Percentiles rank a stretch among this genome's conserved stretches.
These are phyloP conservation scores for Talinum fruticosum DNA, from an alignment of 148 eudicot genomes.

Conservation along the genomic window DNA sequence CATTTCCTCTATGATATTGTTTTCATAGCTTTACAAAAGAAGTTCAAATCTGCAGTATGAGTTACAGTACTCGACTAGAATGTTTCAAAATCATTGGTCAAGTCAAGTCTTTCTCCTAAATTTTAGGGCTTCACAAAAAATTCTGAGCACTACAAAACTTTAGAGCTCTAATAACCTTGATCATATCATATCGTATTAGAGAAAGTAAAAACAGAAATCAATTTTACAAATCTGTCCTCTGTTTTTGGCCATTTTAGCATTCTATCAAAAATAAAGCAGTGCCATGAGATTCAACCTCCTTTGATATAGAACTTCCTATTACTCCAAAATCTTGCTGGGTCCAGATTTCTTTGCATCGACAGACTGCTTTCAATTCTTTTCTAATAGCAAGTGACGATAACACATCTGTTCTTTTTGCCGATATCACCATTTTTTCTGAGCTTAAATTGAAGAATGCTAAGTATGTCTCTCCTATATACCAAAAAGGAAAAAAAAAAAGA, in stretches of 20 bases:
- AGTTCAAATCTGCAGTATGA: too few species aligned
- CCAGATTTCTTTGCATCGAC: background rate
- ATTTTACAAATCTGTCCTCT: too few species aligned
- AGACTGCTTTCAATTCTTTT: background rate
- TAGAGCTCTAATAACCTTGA: too few species aligned
- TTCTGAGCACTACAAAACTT: too few species aligned
- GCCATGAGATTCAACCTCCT: background rate
- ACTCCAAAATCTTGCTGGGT: background rate
- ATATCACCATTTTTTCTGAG: background rate
- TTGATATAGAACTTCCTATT: background rate
- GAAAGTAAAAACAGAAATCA: too few species aligned
- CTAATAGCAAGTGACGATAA: background rate
- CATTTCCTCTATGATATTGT: too few species aligned
- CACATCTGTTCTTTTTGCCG: background rate
- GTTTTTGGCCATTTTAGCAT: background rate
- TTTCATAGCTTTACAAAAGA: too few species aligned
- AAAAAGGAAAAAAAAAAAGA: background rate
- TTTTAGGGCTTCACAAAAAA: too few species aligned
- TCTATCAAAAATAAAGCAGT: conserved; percentile 1
- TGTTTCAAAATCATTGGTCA: too few species aligned
- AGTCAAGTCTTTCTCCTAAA: too few species aligned
- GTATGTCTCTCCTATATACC: background rate
- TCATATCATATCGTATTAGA: too few species aligned
- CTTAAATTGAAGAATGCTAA: conserved; percentile 4
- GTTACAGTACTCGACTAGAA: too few species aligned